These are phyloP conservation scores for Colletotrichum noveboracense DNA, from an alignment of 2,329 filamentous ascomycete genomes.

Conservation along the genomic window DNA sequence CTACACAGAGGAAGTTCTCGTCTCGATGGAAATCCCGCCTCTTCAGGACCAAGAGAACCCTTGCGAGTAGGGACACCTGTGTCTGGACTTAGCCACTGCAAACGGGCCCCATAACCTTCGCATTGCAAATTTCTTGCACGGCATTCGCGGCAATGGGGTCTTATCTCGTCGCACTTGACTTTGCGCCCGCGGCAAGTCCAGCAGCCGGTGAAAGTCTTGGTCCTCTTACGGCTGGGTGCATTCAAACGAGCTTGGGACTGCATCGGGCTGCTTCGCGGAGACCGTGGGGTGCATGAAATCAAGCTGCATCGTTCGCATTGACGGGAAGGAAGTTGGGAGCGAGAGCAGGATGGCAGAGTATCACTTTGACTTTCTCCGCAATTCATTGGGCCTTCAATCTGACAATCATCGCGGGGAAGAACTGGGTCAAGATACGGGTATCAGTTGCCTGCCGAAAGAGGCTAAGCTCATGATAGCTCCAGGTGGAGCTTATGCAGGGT, in stretches of 20 bases:
- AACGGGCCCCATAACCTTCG: constrained; percentile 34
- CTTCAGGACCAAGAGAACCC: not conserved
- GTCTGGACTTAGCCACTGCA: constrained; percentile 29
- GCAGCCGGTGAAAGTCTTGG: constrained; percentile 36
- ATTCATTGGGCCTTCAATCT: not conserved
- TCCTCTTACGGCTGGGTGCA: constrained; percentile 22
- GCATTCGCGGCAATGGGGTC: constrained; percentile 35
- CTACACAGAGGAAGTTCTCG: not conserved
- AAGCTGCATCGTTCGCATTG: not conserved
- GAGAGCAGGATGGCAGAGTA: not conserved
- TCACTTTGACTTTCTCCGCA: not conserved
- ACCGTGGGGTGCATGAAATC: not conserved
- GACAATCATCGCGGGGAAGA: not conserved
- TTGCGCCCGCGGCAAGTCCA: constrained; percentile 41
- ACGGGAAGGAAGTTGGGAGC: not conserved
- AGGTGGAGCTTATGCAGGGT: not conserved
- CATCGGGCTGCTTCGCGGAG: not conserved
- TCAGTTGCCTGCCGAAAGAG: not conserved
- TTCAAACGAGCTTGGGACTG: not conserved
- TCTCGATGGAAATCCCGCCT: not conserved
- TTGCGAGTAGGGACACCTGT: not conserved
- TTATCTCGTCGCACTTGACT: constrained; percentile 38
- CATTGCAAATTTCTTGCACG: constrained; percentile 28
- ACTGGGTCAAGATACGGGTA: not conserved
- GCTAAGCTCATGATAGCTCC: not conserved